phyloP scores from a whole-genome alignment of 2,329 filamentous ascomycete species.

The Macrophomina pseudophaseolina region DNA sequence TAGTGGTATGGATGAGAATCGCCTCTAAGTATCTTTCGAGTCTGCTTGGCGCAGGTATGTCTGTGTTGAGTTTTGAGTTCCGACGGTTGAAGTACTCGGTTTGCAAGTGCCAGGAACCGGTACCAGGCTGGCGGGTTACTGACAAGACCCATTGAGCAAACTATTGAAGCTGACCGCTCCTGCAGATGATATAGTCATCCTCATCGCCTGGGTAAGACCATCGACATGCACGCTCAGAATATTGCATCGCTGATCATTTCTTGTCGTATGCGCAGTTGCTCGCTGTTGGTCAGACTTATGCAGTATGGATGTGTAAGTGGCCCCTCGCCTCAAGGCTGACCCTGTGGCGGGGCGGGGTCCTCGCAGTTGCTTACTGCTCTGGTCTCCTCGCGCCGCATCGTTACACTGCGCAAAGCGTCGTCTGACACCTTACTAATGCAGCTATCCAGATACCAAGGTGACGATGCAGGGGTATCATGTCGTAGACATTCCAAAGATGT shows the following conservation, averaged over 20 bases:
- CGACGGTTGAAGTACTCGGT: not conserved
- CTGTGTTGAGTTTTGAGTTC: not conserved
- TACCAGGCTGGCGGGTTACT: not conserved
- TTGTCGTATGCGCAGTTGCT: not conserved
- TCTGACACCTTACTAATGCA: conserved; percentile 2
- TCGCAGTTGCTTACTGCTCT: not conserved
- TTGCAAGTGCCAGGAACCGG: not conserved
- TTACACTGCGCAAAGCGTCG: not conserved
- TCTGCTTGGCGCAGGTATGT: conserved; percentile 15
- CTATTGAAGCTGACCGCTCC: not conserved
- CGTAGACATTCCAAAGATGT: conserved; percentile 39
- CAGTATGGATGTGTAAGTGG: conserved; percentile 22
- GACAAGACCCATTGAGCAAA: not conserved
- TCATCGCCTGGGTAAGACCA: conserved; percentile 13
- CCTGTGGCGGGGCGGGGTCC: not conserved
- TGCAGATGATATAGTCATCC: conserved; percentile 12
- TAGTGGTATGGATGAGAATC: conserved; percentile 13
- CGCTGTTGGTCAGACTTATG: conserved; percentile 10
- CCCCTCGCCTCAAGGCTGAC: not conserved
- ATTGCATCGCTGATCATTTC: not conserved
- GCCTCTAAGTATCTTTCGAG: conserved; percentile 2
- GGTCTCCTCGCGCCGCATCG: not conserved
- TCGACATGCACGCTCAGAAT: not conserved
- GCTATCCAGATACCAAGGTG: conserved; percentile 34
- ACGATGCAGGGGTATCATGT: conserved; percentile 42